Evolutionary conservation across 2,329 filamentous ascomycete species (phyloP).

Genomic region (Phyllosticta citrichinensis): DNA sequence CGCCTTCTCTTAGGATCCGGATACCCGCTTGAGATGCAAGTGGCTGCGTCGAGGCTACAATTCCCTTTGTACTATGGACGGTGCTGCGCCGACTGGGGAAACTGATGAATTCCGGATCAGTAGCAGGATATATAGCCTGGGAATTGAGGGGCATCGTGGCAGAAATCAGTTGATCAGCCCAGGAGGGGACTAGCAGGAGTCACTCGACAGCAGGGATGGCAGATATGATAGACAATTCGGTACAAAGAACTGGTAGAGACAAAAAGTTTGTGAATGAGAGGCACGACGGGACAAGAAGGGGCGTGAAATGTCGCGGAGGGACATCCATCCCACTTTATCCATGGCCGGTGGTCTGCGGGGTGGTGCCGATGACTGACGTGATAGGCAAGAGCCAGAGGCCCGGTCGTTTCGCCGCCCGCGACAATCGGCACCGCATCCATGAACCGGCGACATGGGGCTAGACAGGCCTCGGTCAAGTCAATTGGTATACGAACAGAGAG

Average conservation of each 20-base stretch:
- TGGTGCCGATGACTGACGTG: background rate
- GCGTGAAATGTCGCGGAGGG: background rate
- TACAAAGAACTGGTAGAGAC: background rate
- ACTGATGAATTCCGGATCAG: slow-evolving; percentile 45
- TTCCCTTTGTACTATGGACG: slow-evolving; percentile 85
- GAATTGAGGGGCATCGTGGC: slow-evolving; percentile 38
- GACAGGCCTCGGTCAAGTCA: background rate
- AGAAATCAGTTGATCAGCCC: background rate
- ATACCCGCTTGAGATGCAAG: slow-evolving; percentile 82
- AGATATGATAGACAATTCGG: background rate
- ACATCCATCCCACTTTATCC: background rate
- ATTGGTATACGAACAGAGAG: background rate
- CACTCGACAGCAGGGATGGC: background rate
- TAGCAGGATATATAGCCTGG: slow-evolving; percentile 37
- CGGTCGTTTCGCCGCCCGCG: background rate
- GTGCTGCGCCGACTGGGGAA: slow-evolving; percentile 80
- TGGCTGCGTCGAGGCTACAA: slow-evolving; percentile 83
- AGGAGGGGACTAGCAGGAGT: background rate
- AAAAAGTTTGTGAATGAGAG: background rate
- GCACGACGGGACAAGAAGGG: background rate
- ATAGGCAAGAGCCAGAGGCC: background rate
- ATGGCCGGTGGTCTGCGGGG: background rate
- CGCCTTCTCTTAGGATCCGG: slow-evolving; percentile 72
- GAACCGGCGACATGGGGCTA: background rate
- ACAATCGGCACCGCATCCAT: background rate